Conservation (phyloP, 345 rosid genomes). For the Rhodamnia rubescens region DNA sequence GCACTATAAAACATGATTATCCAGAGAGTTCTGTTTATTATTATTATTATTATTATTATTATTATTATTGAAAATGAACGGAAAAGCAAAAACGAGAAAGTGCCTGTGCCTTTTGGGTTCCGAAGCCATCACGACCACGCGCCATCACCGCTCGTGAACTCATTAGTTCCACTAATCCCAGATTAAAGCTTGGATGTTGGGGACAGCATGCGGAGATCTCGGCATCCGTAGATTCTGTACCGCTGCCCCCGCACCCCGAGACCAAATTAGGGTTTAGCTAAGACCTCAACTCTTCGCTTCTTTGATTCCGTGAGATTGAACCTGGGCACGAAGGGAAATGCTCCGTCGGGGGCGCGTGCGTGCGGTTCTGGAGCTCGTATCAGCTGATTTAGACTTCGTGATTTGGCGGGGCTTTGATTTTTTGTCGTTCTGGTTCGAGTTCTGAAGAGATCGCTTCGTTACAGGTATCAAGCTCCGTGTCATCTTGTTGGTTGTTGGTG, state of each 20-base stretch:
- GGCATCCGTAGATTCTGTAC: neutral
- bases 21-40: neutral
- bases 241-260: too few relatives aligned
- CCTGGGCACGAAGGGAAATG: neutral
- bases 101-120: neutral
- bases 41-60: too few relatives aligned
- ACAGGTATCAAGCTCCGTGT: neutral
- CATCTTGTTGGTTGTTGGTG: neutral
- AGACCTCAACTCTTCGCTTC: neutral
- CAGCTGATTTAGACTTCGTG: neutral
- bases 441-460: neutral
- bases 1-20: neutral
- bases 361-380: neutral
- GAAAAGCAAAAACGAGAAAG: neutral
- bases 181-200: neutral
- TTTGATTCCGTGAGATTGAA: neutral
- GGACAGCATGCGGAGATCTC: neutral
- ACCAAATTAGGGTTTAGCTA: neutral
- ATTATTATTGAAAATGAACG: neutral
- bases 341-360: too few relatives aligned
- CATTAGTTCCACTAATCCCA: neutral
- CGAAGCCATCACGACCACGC: neutral
- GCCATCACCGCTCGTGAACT: neutral
- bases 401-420: neutral
- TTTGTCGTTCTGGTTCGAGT: neutral